Percentiles rank a stretch among this genome's conserved stretches.
Evolutionary conservation across 2,329 filamentous ascomycete genomes (phyloP).

Genomic region (Macrophomina tecta): DNA sequence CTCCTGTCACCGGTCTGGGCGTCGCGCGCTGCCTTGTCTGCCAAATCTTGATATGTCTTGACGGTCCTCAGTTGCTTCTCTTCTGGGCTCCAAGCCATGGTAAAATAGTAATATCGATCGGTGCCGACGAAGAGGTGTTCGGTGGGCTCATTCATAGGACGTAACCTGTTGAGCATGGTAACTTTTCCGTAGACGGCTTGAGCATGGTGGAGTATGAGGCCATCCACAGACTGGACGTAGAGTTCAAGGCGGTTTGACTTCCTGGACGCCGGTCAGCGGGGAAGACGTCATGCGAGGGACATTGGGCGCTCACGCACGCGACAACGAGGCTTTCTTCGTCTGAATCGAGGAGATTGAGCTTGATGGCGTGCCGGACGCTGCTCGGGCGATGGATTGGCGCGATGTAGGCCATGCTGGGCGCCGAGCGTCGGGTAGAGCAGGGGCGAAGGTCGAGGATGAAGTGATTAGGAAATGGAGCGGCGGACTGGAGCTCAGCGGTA

Average conservation of each 20-base stretch:
- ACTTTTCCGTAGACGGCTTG: constrained; percentile 84
- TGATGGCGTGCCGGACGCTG: constrained; percentile 87
- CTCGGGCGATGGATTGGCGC: constrained; percentile 92
- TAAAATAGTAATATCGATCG: constrained; percentile 89
- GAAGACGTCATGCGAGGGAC: constrained; percentile 6
- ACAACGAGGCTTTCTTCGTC: constrained; percentile 84
- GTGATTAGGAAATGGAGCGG: background rate
- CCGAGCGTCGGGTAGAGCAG: constrained; percentile 1
- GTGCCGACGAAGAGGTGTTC: constrained; percentile 94
- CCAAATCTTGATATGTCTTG: constrained; percentile 64
- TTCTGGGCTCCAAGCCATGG: constrained; percentile 77
- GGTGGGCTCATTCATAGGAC: constrained; percentile 73
- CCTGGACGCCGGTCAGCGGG: constrained; percentile 44
- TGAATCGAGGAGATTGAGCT: constrained; percentile 74
- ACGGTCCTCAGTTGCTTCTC: constrained; percentile 60
- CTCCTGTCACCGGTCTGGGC: constrained; percentile 83
- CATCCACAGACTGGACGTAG: constrained; percentile 72
- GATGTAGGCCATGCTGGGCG: constrained; percentile 80
- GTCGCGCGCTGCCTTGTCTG: constrained; percentile 69
- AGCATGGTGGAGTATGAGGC: constrained; percentile 69
- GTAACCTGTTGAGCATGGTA: constrained; percentile 80
- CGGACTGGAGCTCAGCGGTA: constrained; percentile 14
- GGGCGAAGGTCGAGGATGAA: background rate
- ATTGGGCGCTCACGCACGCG: constrained; percentile 66
- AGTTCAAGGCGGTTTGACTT: constrained; percentile 87